Base-by-base conservation (phyloP, 2,329 filamentous ascomycete genomes). In the Colletotrichum musae region DNA sequence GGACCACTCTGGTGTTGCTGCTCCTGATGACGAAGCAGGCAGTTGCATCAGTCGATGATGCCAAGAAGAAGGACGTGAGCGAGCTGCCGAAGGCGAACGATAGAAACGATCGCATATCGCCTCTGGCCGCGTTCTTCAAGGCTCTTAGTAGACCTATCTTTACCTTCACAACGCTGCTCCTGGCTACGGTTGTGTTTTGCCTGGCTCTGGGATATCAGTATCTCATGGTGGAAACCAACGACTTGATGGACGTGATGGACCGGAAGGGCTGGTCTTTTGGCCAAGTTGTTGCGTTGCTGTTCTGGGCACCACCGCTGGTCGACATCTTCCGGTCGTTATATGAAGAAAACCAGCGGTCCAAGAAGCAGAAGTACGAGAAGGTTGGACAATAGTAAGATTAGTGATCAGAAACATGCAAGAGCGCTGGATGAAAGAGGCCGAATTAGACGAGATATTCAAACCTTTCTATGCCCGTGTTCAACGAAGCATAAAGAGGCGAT, bases 191-290 rank as follows among this genome's bases (percentile, higher is more conserved):
- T 15, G 5, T 39, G 3, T 59, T 59, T 18, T 21, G 43, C 9
- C 12, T 59, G 13, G 47, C 43, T n/a, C 45, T 59, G 36, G 26
- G 16, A 18, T 50, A 50, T 39, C 57, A 50, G 18, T 59, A 59
- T 10, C 43, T 59, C 2, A 36, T 59, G 57, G 43, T 59, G 2
- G 24, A 15, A 16, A 18, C 43, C 12, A 59, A 59, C 13, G 28
- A 28, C 21, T n/a, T 50, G 3, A 50, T 59, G 57, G 45, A 50
- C 36, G 57, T 59, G 3, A 7, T 59, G 5, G 57, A 59, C 28
- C 45, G 3, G 26, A 39, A 59, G 5, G 57, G 57, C 4, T 59
- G 57, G 57, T 59, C 57, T 3, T 59, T 59, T 2, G 57, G 57
- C 3, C 57, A 59, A 39, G 57, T 51, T 15, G 43, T 59, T 1